Conservation (phyloP, 371 early-diverging fungal species). For the Mortierella sp. region DNA sequence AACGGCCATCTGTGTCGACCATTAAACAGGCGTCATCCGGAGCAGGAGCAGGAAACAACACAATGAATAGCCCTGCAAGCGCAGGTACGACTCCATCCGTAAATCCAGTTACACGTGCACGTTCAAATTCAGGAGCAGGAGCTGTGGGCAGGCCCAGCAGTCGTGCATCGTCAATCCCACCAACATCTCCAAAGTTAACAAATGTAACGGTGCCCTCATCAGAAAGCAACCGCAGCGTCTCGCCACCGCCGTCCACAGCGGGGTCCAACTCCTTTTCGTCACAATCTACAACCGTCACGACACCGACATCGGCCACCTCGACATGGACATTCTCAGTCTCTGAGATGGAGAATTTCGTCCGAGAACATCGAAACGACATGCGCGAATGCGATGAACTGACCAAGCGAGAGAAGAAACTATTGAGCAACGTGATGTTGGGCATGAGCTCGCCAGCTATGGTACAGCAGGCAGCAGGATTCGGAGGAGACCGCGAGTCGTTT, state of each 20-base stretch:
- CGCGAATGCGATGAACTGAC: slow-evolving; percentile 80
- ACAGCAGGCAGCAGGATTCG: slow-evolving; percentile 41
- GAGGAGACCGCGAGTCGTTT: slow-evolving; percentile 49
- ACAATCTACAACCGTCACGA: neutral
- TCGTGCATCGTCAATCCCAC: no score
- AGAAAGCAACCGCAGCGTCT: no score
- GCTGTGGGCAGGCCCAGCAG: no score
- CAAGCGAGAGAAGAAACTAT: slow-evolving; percentile 80
- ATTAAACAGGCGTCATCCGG: slow-evolving; percentile 12
- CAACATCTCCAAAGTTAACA: no score
- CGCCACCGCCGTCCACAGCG: no score
- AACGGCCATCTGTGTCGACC: slow-evolving; percentile 33
- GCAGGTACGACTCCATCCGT: no score
- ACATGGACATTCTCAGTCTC: slow-evolving; percentile 14
- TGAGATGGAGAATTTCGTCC: slow-evolving; percentile 76
- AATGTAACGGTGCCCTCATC: no score
- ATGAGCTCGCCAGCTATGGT: slow-evolving; percentile 41
- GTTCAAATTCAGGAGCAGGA: no score
- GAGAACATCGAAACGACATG: slow-evolving; percentile 81
- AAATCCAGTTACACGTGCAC: no score
- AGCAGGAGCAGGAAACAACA: slow-evolving; percentile 3
- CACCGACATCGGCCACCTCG: slow-evolving; percentile 1
- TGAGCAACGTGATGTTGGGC: slow-evolving; percentile 73
- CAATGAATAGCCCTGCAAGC: slow-evolving; percentile 8
- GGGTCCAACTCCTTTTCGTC: no score